A percentile compares a stretch with the other conserved stretches of the same genome.
phyloP scores from a whole-genome alignment of 2,329 filamentous ascomycete species.

The Fusarium sp. region DNA sequence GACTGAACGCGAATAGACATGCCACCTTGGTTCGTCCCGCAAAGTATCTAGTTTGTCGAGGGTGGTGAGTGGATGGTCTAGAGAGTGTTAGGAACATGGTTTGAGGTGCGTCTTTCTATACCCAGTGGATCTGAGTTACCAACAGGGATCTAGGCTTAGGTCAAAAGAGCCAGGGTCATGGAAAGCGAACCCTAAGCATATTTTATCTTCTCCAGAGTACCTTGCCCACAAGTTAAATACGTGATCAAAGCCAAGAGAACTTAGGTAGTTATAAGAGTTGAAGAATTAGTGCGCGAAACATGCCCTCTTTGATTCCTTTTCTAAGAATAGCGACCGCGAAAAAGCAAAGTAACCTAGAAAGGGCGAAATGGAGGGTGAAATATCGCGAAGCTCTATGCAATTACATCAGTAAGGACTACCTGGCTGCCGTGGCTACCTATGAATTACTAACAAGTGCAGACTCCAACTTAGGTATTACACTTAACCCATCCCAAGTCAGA shows the following conservation, averaged over 20 bases:
- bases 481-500: conserved; percentile 17
- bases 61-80: neutral
- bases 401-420: neutral
- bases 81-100: neutral
- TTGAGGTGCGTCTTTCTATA: neutral
- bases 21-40: neutral
- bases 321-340: neutral
- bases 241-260: neutral
- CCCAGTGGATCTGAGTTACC: neutral
- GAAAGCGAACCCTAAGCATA: neutral
- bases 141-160: neutral
- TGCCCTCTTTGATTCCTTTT: neutral
- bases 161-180: neutral
- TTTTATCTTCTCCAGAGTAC: neutral
- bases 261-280: neutral
- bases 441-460: neutral
- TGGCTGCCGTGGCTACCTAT: neutral
- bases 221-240: neutral
- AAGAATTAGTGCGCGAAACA: neutral
- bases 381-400: neutral
- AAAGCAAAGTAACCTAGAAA: neutral
- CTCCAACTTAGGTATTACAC: neutral
- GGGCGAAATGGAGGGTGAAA: neutral
- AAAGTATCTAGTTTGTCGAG: neutral
- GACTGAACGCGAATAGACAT: neutral